These are phyloP conservation scores for Aspergillus baeticus DNA, from an alignment of 495 filamentous ascomycete species.

Conservation along the genomic window DNA sequence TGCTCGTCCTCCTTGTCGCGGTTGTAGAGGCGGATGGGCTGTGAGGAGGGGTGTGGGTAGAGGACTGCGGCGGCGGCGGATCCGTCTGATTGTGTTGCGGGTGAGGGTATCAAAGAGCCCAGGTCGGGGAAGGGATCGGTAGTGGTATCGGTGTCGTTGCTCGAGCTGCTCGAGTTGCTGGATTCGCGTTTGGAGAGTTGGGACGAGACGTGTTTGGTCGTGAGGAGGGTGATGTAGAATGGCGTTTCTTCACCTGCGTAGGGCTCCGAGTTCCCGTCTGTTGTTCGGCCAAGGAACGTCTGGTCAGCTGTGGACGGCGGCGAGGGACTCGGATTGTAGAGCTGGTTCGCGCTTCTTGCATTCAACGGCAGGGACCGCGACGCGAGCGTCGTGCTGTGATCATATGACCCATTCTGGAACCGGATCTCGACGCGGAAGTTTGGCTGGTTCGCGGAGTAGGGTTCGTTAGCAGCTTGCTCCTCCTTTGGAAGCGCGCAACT, in stretches of 20 bases:
- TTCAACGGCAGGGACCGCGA: conserved; percentile 20
- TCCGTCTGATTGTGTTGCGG: conserved; percentile 60
- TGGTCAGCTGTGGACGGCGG: conserved; percentile 69
- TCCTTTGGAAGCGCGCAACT: conserved; percentile 80
- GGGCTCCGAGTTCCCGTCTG: conserved; percentile 64
- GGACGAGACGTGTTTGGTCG: conserved; percentile 5
- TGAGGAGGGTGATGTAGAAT: conserved; percentile 49
- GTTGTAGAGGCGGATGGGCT: conserved; percentile 85
- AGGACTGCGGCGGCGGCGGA: conserved; percentile 71
- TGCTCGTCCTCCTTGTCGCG: conserved; percentile 76
- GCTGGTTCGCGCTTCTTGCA: conserved; percentile 11
- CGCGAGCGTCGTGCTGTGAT: conserved; percentile 33
- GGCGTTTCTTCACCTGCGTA: conserved; percentile 53
- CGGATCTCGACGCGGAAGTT: conserved; percentile 78
- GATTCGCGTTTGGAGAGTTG: conserved; percentile 1
- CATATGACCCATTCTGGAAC: conserved; percentile 68
- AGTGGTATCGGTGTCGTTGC: conserved; percentile 24
- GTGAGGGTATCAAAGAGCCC: conserved; percentile 56
- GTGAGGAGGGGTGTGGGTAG: conserved; percentile 62
- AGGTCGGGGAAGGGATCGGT: conserved; percentile 45
- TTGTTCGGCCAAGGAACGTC: conserved; percentile 78
- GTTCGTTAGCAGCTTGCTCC: conserved; percentile 57
- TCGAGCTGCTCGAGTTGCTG: conserved; percentile 24
- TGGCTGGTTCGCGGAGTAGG: conserved; percentile 63
- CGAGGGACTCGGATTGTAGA: conserved; percentile 57